phyloP scores from a whole-genome alignment of 257 asterid species.

The Solanum dulcamara region DNA sequence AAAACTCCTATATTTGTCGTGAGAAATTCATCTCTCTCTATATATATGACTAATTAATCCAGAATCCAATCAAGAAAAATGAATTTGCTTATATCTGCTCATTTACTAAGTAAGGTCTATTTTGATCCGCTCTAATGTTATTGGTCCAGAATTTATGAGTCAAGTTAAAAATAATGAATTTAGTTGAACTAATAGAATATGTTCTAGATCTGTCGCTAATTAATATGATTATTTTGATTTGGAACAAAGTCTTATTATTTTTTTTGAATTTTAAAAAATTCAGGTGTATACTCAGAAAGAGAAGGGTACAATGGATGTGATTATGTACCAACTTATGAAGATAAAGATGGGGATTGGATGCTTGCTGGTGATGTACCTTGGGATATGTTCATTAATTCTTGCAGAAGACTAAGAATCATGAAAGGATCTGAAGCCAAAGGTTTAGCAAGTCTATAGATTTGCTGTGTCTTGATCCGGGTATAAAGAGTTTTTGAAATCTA shows the following conservation, averaged over 20 bases:
- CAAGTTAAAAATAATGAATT: no score
- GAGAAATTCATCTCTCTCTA: no score
- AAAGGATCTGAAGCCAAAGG: constrained; percentile 76
- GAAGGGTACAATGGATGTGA: constrained; percentile 71
- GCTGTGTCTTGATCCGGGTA: neutral
- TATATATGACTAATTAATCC: no score
- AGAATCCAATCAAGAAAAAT: no score
- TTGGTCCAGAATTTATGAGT: neutral
- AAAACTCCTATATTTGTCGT: no score
- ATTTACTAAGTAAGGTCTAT: no score
- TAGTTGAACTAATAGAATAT: neutral
- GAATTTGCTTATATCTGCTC: no score
- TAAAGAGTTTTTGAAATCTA: neutral
- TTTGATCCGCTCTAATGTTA: neutral
- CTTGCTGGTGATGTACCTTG: constrained; percentile 94
- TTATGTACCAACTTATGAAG: constrained; percentile 72
- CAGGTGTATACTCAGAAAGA: constrained; percentile 56
- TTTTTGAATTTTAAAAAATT: neutral
- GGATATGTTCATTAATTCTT: constrained; percentile 75
- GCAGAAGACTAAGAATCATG: constrained; percentile 76
- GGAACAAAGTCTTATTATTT: neutral
- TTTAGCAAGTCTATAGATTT: neutral
- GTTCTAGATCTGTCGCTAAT: neutral
- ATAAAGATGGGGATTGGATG: constrained; percentile 98
- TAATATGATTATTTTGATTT: no score